phyloP scores from a whole-genome alignment of 2,329 filamentous ascomycete species.

The Aspergillus terreus region DNA sequence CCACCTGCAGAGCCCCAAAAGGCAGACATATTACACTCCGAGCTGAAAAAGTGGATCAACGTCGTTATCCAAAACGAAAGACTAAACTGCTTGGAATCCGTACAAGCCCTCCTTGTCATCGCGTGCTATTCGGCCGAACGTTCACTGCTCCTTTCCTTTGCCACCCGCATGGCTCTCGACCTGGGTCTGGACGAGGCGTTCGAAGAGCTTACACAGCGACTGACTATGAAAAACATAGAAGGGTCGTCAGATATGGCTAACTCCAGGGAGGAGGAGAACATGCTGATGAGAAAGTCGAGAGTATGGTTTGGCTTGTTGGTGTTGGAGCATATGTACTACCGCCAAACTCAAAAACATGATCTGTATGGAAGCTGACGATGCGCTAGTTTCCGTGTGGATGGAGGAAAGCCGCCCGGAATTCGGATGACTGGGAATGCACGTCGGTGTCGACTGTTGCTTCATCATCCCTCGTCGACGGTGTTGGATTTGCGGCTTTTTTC shows the following conservation, averaged over 20 bases:
- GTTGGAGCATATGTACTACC: conserved; percentile 46
- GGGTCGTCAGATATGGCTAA: conserved; percentile 10
- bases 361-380: conserved; percentile 1
- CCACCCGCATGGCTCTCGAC: conserved; percentile 50
- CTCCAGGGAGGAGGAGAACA: conserved; percentile 23
- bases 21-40: conserved; percentile 44
- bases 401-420: conserved; percentile 44
- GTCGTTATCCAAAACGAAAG: conserved; percentile 41
- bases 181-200: conserved; percentile 45
- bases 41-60: conserved; percentile 45
- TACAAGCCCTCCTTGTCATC: conserved; percentile 51
- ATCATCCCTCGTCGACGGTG: conserved; percentile 41
- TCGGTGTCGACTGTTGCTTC: conserved; percentile 44
- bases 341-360: too few species aligned
- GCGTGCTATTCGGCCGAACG: conserved; percentile 53
- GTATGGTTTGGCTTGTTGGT: conserved; percentile 54
- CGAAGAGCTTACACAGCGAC: conserved; percentile 33
- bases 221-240: conserved; percentile 25
- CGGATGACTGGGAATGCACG: conserved; percentile 35
- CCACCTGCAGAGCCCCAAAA: conserved; percentile 20
- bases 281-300: conserved; percentile 42
- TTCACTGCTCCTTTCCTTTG: conserved; percentile 49
- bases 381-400: conserved; percentile 40
- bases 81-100: conserved; percentile 43
- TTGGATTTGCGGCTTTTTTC: conserved; percentile 52